Percentiles rank a stretch among this genome's conserved stretches.
phyloP scores from a whole-genome alignment of 164 flowering plant genomes.

The Vitis labrusca region DNA sequence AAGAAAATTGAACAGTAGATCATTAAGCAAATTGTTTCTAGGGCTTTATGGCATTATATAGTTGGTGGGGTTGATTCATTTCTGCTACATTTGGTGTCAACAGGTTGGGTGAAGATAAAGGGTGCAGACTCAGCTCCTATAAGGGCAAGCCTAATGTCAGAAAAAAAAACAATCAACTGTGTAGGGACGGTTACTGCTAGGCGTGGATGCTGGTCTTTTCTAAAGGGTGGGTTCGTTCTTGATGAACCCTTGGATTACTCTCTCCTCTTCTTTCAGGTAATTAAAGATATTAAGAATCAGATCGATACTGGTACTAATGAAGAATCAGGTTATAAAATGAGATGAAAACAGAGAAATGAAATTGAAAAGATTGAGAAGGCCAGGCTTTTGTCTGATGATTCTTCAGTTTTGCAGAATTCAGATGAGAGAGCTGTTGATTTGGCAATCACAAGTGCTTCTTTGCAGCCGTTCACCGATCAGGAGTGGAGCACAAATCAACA shows the following conservation, averaged over 20 bases:
- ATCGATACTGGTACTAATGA: no score
- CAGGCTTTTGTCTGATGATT: neutral
- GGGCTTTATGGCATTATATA: no score
- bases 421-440: slow-evolving; percentile 35
- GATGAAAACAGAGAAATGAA: neutral
- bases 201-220: slow-evolving; percentile 92
- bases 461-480: slow-evolving; percentile 80
- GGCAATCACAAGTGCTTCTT: slow-evolving; percentile 55
- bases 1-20: no score
- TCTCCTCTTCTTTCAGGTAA: slow-evolving; percentile 58
- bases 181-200: slow-evolving; percentile 68
- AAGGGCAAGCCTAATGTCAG: slow-evolving; percentile 53
- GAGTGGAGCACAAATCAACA: slow-evolving; percentile 82
- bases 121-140: slow-evolving; percentile 50
- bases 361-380: neutral
- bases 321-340: no score
- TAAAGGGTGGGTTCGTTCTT: slow-evolving; percentile 84
- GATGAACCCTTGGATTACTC: slow-evolving; percentile 44
- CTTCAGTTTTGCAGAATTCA: slow-evolving; percentile 35
- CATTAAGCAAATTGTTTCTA: no score
- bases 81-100: neutral
- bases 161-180: slow-evolving; percentile 33
- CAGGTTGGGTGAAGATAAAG: slow-evolving; percentile 82
- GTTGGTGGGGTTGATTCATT: no score
- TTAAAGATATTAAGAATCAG: no score